Percentiles rank a stretch among this genome's conserved stretches.
Conservation (phyloP, 257 asterid genomes). For the Solanum virginianum region DNA sequence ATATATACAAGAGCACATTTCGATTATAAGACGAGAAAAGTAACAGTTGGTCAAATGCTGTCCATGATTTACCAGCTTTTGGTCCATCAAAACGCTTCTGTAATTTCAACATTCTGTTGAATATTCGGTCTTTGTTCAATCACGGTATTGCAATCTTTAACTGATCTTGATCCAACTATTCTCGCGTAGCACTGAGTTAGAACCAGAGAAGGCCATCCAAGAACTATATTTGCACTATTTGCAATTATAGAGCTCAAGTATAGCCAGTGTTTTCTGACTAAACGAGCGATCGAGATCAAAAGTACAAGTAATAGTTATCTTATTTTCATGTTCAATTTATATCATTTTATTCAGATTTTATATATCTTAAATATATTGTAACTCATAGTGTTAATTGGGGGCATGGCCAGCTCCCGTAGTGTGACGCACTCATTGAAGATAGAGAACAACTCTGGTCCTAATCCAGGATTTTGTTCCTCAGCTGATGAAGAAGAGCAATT, state of each 20-base stretch:
- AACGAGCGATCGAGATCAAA: neutral
- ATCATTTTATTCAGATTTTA: neutral
- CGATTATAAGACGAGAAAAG: neutral
- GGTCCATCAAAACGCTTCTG: neutral
- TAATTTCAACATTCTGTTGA: neutral
- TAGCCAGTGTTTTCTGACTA: neutral
- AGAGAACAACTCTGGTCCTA: constrained; percentile 28
- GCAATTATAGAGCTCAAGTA: neutral
- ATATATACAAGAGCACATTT: neutral
- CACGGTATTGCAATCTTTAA: neutral
- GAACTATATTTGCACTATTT: neutral
- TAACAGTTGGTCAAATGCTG: neutral
- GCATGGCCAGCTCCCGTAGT: too few species aligned
- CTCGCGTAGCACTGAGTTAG: neutral
- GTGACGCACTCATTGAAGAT: too few species aligned
- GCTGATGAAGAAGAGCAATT: constrained; percentile 15
- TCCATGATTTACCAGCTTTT: neutral
- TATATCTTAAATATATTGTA: neutral
- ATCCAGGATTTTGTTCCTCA: neutral
- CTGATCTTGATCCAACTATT: neutral
- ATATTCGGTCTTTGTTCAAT: neutral
- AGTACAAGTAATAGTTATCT: neutral
- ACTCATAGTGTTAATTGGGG: too few species aligned
- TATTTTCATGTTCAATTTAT: neutral
- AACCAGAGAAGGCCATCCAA: neutral